Evolutionary conservation across 148 eudicot species (phyloP).

Genomic region (Fagopyrum esculentum): DNA sequence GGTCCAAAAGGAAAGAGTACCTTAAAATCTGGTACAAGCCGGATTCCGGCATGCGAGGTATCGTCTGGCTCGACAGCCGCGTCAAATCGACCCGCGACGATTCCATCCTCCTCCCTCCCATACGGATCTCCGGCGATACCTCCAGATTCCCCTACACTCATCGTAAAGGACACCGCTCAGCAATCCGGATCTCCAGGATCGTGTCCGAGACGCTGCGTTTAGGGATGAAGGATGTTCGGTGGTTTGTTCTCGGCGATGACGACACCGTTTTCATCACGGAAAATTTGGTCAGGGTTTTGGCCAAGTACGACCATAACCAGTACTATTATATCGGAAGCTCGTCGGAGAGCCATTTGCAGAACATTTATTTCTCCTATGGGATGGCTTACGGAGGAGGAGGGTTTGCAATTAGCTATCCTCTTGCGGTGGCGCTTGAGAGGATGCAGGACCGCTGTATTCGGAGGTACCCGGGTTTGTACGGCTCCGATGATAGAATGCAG

Average conservation of each 20-base stretch:
- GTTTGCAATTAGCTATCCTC: constrained; percentile 78
- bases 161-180: constrained; percentile 74
- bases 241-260: constrained; percentile 91
- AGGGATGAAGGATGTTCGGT: constrained; percentile 51
- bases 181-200: constrained; percentile 76
- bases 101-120: constrained; percentile 29
- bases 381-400: constrained; percentile 99
- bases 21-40: constrained; percentile 81
- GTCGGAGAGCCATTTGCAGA: constrained; percentile 79
- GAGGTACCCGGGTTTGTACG: constrained; percentile 78
- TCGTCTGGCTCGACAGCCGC: constrained; percentile 58
- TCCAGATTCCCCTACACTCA: constrained; percentile 49
- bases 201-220: constrained; percentile 60
- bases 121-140: constrained; percentile 57
- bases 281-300: constrained; percentile 50
- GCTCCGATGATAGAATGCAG: constrained; percentile 87
- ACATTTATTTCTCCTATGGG: constrained; percentile 69
- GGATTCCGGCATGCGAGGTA: constrained; percentile 40
- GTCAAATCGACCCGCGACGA: constrained; percentile 24
- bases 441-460: constrained; percentile 82
- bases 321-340: constrained; percentile 68
- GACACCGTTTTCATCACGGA: constrained; percentile 82
- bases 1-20: constrained; percentile 66
- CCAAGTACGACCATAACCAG: constrained; percentile 68
- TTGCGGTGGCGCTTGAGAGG: constrained; percentile 66